Evolutionary conservation across 1,284 basidiomycete genomes (phyloP), one percentile per base, ranked within the genome.

Genomic region (Xerocomus amazonicus): DNA sequence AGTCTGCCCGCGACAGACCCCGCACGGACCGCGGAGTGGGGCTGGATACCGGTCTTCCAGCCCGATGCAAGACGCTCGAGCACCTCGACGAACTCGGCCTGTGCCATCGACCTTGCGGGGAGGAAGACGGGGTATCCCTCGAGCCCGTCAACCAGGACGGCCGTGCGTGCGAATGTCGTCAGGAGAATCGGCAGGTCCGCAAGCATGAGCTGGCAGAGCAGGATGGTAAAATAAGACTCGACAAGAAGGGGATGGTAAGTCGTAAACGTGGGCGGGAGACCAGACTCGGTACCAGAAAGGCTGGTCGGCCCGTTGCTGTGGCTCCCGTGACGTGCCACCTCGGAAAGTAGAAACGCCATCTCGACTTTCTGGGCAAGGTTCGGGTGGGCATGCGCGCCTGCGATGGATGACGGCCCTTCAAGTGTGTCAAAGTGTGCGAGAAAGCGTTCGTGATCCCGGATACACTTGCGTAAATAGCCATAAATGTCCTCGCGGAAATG

Each of bases 71-170:
- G 78, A 7, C 89, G 78, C 58, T 91, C 88, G 48, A 91, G 72
- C 9, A 87, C 74, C 63, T 92, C 90, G 48, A 88, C 70, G 58
- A 90, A 91, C 67, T 92, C 89, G 9, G 88, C 87, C 60, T 92
- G 89, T 0, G 84, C 82, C 83, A 91, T 88, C 13, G 87, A 90
- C 28, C 90, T 74, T 9, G 90, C 87, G 6, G 87, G 86, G 0
- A 90, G 71, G 66, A 92, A 92, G 33, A 92, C 75, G 10, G 90
- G 90, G 66, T 89, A 91, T 0, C 87, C 89, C 62, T 91, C 90
- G 31, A 92, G 74, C 2, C 85, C 84, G 52, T 91, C 87, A 17
- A 90, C 79, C 29, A 89, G 69, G 6, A 76, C 69, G 0, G 86
- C 81, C 0, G 84, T 77, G 45, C 76, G 78, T 27, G 76, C 70